Evolutionary conservation across 805 yeast genomes (phyloP).

Genomic region (Wickerhamomyces canadensis): DNA sequence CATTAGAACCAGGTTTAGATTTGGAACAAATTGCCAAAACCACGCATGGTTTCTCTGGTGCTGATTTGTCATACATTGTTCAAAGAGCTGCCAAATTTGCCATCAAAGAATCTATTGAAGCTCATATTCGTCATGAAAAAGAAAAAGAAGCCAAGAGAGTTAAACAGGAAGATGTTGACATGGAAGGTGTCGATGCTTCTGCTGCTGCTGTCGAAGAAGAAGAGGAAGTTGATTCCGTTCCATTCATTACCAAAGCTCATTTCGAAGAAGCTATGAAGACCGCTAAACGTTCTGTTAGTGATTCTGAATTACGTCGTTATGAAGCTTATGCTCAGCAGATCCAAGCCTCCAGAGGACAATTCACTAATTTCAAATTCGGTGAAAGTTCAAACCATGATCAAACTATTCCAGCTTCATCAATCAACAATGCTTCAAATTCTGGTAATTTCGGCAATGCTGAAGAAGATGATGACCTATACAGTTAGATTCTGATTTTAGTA

Average conservation of each 20-base stretch:
- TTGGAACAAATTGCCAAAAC: slow-evolving; percentile 83
- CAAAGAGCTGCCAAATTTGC: slow-evolving; percentile 99
- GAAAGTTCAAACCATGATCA: slow-evolving; percentile 33
- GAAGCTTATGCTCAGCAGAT: slow-evolving; percentile 97
- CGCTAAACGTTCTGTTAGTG: slow-evolving; percentile 95
- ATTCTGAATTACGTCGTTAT: slow-evolving; percentile 95
- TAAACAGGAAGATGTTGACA: slow-evolving; percentile 47
- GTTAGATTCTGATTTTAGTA: too few species aligned
- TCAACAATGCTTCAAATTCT: slow-evolving; percentile 22
- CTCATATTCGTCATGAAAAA: slow-evolving; percentile 45
- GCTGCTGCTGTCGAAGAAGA: slow-evolving; percentile 36
- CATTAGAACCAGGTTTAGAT: slow-evolving; percentile 95
- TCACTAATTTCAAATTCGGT: slow-evolving; percentile 82
- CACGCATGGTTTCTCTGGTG: slow-evolving; percentile 99
- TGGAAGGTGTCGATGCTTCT: slow-evolving; percentile 25
- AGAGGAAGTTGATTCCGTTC: slow-evolving; percentile 89
- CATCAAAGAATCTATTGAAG: slow-evolving; percentile 95
- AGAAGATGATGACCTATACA: slow-evolving; percentile 61
- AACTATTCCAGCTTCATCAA: slow-evolving; percentile 26
- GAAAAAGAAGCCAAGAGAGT: slow-evolving; percentile 38
- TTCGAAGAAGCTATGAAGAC: slow-evolving; percentile 99
- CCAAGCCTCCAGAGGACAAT: slow-evolving; percentile 93
- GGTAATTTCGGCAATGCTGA: slow-evolving; percentile 44
- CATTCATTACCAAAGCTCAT: slow-evolving; percentile 88
- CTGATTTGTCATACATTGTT: slow-evolving; percentile 93